Evolutionary conservation across 495 filamentous ascomycete genomes (phyloP).

Genomic region (Penicillium pulvis): DNA sequence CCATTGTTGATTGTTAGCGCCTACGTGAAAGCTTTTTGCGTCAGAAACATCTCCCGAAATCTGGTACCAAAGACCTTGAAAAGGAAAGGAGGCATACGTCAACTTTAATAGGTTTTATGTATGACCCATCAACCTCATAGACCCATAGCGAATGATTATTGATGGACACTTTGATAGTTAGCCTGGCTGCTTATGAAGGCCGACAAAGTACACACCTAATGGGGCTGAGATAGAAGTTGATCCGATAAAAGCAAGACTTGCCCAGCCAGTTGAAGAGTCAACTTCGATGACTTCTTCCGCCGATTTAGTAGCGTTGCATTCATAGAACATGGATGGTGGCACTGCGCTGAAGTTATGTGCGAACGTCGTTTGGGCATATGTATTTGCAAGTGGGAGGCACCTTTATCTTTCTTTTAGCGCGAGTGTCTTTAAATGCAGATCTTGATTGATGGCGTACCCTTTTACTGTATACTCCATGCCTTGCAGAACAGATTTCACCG

Average conservation of each 20-base stretch:
- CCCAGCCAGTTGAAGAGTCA: constrained; percentile 37
- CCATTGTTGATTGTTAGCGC: constrained; percentile 2
- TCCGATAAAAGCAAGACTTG: constrained; percentile 51
- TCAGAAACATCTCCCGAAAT: neutral
- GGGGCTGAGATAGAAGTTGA: constrained; percentile 23
- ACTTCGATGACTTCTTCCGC: constrained; percentile 30
- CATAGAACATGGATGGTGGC: neutral
- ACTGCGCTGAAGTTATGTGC: constrained; percentile 1
- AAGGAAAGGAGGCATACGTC: neutral
- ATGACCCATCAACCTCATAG: constrained; percentile 43
- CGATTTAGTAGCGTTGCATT: neutral
- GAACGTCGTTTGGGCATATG: neutral
- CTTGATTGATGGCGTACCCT: constrained; percentile 32
- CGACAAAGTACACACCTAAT: neutral
- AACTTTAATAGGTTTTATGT: constrained; percentile 32
- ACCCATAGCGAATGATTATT: constrained; percentile 43
- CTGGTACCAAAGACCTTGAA: neutral
- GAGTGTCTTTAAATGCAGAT: neutral
- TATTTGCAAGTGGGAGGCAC: neutral
- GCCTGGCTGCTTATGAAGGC: neutral
- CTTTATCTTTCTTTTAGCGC: neutral
- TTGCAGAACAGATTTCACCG: neutral
- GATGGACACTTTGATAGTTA: constrained; percentile 23
- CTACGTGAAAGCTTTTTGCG: neutral
- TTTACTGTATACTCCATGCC: constrained; percentile 22